These are phyloP conservation scores for Aureobasidium sp. DNA, from an alignment of 2,329 filamentous ascomycete species.

Conservation along the genomic window DNA sequence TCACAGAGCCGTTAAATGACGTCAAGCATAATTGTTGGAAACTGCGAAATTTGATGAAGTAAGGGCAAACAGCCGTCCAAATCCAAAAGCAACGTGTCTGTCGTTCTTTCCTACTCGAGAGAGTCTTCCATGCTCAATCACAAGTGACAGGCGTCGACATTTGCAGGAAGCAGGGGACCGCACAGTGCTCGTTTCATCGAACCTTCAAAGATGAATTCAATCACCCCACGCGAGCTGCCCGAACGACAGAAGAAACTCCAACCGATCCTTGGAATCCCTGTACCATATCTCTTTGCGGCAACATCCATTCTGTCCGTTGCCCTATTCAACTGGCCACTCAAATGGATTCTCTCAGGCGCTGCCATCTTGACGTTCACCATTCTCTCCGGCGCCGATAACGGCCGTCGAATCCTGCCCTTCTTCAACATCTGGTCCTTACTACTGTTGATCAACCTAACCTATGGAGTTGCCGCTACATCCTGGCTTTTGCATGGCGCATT, in stretches of 20 bases:
- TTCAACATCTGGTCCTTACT: conserved; percentile 42
- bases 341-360: conserved; percentile 37
- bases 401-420: conserved; percentile 34
- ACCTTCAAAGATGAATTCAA: not conserved
- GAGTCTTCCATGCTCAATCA: not conserved
- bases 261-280: conserved; percentile 7
- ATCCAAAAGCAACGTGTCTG: not conserved
- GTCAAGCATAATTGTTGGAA: not conserved
- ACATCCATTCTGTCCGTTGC: conserved; percentile 14
- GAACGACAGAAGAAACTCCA: conserved; percentile 11
- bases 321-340: conserved; percentile 24
- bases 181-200: not conserved
- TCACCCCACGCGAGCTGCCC: conserved; percentile 6
- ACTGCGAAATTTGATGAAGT: not conserved
- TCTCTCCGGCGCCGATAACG: conserved; percentile 28
- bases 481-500: conserved; percentile 45
- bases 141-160: not conserved
- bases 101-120: not conserved
- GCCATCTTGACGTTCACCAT: conserved; percentile 31
- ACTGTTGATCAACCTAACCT: conserved; percentile 38
- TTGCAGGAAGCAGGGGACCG: not conserved
- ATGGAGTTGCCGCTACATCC: conserved; percentile 42
- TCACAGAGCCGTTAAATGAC: not conserved
- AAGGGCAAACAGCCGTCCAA: not conserved
- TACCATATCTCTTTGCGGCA: conserved; percentile 16